Evolutionary conservation across 2,329 filamentous ascomycete species (phyloP).

Genomic region (Botrytis deweyae): DNA sequence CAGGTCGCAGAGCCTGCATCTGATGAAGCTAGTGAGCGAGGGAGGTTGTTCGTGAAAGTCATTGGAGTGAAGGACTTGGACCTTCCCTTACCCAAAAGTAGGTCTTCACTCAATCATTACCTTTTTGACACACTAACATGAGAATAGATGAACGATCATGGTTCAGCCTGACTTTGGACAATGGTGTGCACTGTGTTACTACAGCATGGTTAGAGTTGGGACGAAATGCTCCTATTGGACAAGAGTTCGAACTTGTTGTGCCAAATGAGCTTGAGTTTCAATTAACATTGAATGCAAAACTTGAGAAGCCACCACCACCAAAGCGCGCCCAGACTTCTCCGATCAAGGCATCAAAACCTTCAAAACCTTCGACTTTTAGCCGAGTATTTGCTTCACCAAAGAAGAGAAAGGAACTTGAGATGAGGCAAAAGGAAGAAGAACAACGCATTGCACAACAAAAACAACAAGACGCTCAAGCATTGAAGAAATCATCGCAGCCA

Average conservation of each 20-base stretch:
- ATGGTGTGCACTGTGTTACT: slow-evolving; percentile 95
- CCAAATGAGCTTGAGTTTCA: slow-evolving; percentile 99
- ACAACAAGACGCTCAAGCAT: slow-evolving; percentile 62
- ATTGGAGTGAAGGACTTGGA: slow-evolving; percentile 96
- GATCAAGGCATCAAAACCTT: slow-evolving; percentile 60
- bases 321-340: slow-evolving; percentile 55
- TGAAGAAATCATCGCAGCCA: slow-evolving; percentile 61
- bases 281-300: slow-evolving; percentile 91
- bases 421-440: slow-evolving; percentile 78
- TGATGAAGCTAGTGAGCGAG: slow-evolving; percentile 80
- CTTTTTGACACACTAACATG: slow-evolving; percentile 32
- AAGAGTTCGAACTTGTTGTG: slow-evolving; percentile 97
- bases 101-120: background rate
- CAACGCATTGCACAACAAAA: slow-evolving; percentile 64
- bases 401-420: slow-evolving; percentile 92
- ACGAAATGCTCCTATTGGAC: slow-evolving; percentile 88
- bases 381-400: slow-evolving; percentile 91
- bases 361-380: slow-evolving; percentile 86
- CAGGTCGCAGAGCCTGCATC: slow-evolving; percentile 48
- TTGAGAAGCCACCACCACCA: slow-evolving; percentile 71
- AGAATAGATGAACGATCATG: slow-evolving; percentile 76
- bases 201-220: slow-evolving; percentile 93
- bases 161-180: slow-evolving; percentile 97
- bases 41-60: slow-evolving; percentile 96
- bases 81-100: slow-evolving; percentile 85